phyloP scores from a whole-genome alignment of 2,329 filamentous ascomycete species.

The Pestalotiopsis sp. region DNA sequence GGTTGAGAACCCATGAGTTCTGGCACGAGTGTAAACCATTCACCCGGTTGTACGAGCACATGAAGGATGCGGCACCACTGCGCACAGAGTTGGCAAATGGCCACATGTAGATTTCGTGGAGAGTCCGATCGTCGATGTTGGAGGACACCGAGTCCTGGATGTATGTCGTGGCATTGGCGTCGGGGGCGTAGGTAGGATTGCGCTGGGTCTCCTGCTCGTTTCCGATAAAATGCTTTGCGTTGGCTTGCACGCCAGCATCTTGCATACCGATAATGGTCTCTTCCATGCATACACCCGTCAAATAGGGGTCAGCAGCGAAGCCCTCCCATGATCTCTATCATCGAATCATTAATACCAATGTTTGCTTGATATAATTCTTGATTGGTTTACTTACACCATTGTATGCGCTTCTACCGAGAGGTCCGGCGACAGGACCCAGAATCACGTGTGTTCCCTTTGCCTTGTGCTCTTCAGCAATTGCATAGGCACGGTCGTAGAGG shows the following conservation, averaged over 20 bases:
- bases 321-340: slow-evolving; percentile 65
- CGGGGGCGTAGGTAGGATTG: slow-evolving; percentile 7
- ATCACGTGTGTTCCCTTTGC: slow-evolving; percentile 75
- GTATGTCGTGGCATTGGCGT: slow-evolving; percentile 3
- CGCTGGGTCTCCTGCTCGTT: slow-evolving; percentile 29
- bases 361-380: background rate
- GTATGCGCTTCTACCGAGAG: slow-evolving; percentile 46
- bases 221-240: slow-evolving; percentile 41
- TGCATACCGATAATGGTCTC: slow-evolving; percentile 37
- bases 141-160: slow-evolving; percentile 44
- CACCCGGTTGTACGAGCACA: slow-evolving; percentile 75
- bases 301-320: slow-evolving; percentile 67
- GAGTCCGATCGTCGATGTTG: slow-evolving; percentile 73
- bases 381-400: slow-evolving; percentile 39
- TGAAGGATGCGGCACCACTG: slow-evolving; percentile 65
- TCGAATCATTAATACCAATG: background rate
- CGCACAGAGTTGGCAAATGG: slow-evolving; percentile 74
- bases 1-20: slow-evolving; percentile 61
- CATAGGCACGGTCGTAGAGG: slow-evolving; percentile 46
- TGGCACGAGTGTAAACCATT: slow-evolving; percentile 83
- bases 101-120: slow-evolving; percentile 80
- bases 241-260: slow-evolving; percentile 40
- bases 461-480: slow-evolving; percentile 62
- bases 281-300: slow-evolving; percentile 58
- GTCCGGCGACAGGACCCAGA: slow-evolving; percentile 47